These are phyloP conservation scores for Chalciporus sp. DNA, from an alignment of 1,284 basidiomycete species.

Conservation along the genomic window DNA sequence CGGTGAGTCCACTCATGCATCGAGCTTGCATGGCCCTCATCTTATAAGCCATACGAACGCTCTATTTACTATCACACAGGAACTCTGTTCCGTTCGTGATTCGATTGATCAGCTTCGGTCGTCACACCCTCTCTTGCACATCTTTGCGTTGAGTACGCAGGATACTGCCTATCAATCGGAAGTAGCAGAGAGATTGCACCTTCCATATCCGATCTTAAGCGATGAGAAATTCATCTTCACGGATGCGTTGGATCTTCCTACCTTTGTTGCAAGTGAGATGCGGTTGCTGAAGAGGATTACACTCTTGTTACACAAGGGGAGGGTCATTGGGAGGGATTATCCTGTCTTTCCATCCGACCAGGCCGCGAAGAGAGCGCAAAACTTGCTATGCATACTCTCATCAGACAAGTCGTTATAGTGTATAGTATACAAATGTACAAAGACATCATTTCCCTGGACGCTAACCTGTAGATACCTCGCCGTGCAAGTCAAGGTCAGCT, in stretches of 20 bases:
- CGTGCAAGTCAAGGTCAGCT: too few species aligned
- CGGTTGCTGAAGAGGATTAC: constrained; percentile 26
- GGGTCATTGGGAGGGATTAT: constrained; percentile 20
- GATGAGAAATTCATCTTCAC: constrained; percentile 13
- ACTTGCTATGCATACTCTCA: neutral
- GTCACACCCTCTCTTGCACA: neutral
- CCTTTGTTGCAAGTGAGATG: constrained; percentile 18
- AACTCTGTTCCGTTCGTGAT: constrained; percentile 20
- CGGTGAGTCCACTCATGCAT: constrained; percentile 12
- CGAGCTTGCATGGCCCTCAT: neutral
- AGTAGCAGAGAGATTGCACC: constrained; percentile 15
- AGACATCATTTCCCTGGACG: too few species aligned
- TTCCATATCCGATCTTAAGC: constrained; percentile 29
- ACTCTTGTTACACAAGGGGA: constrained; percentile 17
- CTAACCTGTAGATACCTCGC: too few species aligned
- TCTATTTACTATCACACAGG: constrained; percentile 9
- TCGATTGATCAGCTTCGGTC: constrained; percentile 4
- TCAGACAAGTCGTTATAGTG: neutral
- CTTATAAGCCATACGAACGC: neutral
- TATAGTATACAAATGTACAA: neutral
- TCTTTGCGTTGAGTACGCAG: constrained; percentile 28
- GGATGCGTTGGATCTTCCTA: constrained; percentile 17
- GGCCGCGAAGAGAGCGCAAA: constrained; percentile 17
- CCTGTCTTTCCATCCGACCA: constrained; percentile 24
- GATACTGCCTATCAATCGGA: constrained; percentile 20